These are phyloP conservation scores for Lasiosphaeris hirsuta DNA, from an alignment of 495 filamentous ascomycete genomes.

Conservation along the genomic window DNA sequence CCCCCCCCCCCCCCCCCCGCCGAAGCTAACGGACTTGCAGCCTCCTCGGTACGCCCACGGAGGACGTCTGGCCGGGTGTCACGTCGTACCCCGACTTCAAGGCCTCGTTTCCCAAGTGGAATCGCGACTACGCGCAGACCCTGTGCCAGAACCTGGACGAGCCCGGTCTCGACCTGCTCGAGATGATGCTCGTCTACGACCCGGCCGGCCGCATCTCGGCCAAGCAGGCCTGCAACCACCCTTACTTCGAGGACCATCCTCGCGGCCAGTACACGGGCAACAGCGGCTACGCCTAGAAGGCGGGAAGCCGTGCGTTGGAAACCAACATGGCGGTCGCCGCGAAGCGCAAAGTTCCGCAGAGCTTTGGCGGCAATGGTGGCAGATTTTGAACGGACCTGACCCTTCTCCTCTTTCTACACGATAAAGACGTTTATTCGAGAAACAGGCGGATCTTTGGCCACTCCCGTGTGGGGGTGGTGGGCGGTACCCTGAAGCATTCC, in stretches of 20 bases:
- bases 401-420: neutral
- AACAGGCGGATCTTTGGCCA: neutral
- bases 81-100: constrained; percentile 99
- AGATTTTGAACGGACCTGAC: no score
- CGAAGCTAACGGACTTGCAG: constrained; percentile 42
- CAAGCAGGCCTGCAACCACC: constrained; percentile 89
- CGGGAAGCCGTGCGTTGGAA: neutral
- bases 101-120: constrained; percentile 93
- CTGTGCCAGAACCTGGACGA: constrained; percentile 59
- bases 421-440: neutral
- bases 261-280: constrained; percentile 36
- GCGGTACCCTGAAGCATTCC: constrained; percentile 18
- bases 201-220: constrained; percentile 90
- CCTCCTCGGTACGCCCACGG: constrained; percentile 85
- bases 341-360: neutral
- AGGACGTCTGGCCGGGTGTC: constrained; percentile 89
- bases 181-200: constrained; percentile 89
- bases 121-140: constrained; percentile 58
- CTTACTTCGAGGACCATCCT: constrained; percentile 78
- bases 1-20: no score
- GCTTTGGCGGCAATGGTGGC: neutral
- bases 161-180: constrained; percentile 85
- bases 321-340: neutral
- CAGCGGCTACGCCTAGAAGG: constrained; percentile 36
- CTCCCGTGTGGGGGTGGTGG: neutral